Percentiles rank a stretch among this genome's conserved stretches.
phyloP scores from a whole-genome alignment of 495 filamentous ascomycete species.

The Podospora pseudoanserina region DNA sequence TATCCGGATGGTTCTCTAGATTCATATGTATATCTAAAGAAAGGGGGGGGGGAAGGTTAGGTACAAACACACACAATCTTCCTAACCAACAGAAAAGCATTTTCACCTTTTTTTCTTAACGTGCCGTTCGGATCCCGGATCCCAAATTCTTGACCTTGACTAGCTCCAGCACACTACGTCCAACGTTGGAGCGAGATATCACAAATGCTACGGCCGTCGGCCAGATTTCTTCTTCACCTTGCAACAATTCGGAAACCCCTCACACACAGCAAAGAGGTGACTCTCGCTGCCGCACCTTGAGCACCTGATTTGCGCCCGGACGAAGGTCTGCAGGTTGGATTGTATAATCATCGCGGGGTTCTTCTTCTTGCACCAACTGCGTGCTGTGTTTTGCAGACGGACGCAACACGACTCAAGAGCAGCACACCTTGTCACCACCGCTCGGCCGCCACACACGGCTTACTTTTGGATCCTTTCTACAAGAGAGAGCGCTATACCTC shows the following conservation, averaged over 20 bases:
- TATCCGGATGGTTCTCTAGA: background rate
- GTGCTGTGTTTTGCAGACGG: slow-evolving; percentile 6
- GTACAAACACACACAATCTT: background rate
- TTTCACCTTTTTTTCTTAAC: background rate
- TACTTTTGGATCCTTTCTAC: background rate
- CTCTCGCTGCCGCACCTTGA: slow-evolving; percentile 3
- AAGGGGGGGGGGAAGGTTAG: background rate
- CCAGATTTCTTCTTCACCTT: background rate
- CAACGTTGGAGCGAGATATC: background rate
- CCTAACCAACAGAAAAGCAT: background rate
- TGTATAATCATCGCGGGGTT: slow-evolving; percentile 15
- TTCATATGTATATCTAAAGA: background rate
- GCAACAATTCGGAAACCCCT: background rate
- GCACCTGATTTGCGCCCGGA: slow-evolving; percentile 14
- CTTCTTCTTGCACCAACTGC: slow-evolving; percentile 11
- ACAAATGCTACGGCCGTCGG: slow-evolving; percentile 12
- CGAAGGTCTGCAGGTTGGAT: slow-evolving; percentile 14
- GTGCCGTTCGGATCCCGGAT: background rate
- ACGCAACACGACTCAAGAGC: slow-evolving; percentile 1
- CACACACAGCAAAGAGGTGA: background rate
- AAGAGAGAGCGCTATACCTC: background rate
- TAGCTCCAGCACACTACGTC: background rate
- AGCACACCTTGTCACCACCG: background rate
- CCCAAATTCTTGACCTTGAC: background rate
- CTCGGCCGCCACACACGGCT: slow-evolving; percentile 5